phyloP scores from a whole-genome alignment of 2,329 filamentous ascomycete species.

The Epichloe sp. region DNA sequence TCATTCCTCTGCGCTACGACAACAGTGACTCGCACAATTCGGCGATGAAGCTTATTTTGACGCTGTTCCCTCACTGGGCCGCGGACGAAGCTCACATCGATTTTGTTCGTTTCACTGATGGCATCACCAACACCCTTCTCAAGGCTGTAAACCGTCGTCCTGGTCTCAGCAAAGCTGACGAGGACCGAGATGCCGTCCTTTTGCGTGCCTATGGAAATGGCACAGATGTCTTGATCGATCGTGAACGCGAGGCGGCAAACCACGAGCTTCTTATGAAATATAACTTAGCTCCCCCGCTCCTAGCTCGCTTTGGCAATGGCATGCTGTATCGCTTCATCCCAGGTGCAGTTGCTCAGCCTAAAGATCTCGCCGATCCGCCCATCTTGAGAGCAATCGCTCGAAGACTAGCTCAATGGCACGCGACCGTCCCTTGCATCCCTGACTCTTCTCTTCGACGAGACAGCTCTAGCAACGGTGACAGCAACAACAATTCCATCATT shows the following conservation, averaged over 20 bases:
- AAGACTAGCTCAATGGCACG: slow-evolving; percentile 88
- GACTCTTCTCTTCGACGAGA: slow-evolving; percentile 16
- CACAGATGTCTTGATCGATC: slow-evolving; percentile 90
- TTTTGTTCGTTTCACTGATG: slow-evolving; percentile 87
- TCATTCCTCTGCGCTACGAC: slow-evolving; percentile 69
- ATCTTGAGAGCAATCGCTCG: slow-evolving; percentile 76
- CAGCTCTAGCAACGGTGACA: slow-evolving; percentile 23
- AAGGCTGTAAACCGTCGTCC: slow-evolving; percentile 58
- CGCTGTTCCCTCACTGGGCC: slow-evolving; percentile 75
- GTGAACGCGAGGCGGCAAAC: slow-evolving; percentile 66
- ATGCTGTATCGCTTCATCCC: slow-evolving; percentile 87
- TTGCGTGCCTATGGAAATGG: slow-evolving; percentile 89
- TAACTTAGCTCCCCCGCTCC: slow-evolving; percentile 70
- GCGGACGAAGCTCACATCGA: slow-evolving; percentile 60
- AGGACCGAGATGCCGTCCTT: slow-evolving; percentile 83
- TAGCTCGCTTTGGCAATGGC: slow-evolving; percentile 90
- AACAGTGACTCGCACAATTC: slow-evolving; percentile 64
- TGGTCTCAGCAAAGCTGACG: slow-evolving; percentile 55
- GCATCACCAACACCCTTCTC: slow-evolving; percentile 89
- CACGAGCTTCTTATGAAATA: slow-evolving; percentile 79
- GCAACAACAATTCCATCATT: slow-evolving; percentile 27
- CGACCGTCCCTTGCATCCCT: slow-evolving; percentile 47
- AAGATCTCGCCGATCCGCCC: slow-evolving; percentile 61
- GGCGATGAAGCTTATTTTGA: slow-evolving; percentile 64
- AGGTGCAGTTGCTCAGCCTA: slow-evolving; percentile 65